Percentiles rank a stretch among this genome's conserved stretches.
phyloP scores from a whole-genome alignment of 257 asterid species.

The Scutellaria galericulata region DNA sequence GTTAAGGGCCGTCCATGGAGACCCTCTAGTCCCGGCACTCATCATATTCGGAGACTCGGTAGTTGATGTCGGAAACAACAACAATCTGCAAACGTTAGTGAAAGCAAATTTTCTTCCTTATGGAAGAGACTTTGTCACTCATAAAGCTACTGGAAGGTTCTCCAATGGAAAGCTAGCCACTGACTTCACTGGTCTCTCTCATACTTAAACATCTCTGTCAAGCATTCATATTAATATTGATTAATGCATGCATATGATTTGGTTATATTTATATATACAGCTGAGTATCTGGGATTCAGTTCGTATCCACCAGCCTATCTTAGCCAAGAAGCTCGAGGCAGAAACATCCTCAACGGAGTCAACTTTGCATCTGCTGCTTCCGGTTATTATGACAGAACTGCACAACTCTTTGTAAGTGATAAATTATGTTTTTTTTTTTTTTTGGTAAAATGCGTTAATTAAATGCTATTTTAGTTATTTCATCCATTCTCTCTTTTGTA shows the following conservation, averaged over 20 bases:
- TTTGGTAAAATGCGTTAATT: no score
- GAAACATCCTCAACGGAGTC: slow-evolving; percentile 58
- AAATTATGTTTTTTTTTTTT: no score
- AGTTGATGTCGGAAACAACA: slow-evolving; percentile 81
- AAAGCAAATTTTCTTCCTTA: slow-evolving; percentile 87
- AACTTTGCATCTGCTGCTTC: slow-evolving; percentile 96
- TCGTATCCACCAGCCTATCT: slow-evolving; percentile 85
- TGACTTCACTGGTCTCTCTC: slow-evolving; percentile 65
- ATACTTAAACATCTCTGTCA: no score
- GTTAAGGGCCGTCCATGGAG: slow-evolving; percentile 42
- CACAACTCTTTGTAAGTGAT: slow-evolving; percentile 57
- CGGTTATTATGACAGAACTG: slow-evolving; percentile 78
- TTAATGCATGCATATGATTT: background rate
- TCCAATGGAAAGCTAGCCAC: slow-evolving; percentile 91
- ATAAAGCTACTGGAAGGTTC: slow-evolving; percentile 86
- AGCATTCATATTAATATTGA: no score
- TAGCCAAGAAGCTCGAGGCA: slow-evolving; percentile 64
- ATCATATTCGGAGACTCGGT: slow-evolving; percentile 85
- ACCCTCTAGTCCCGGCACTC: slow-evolving; percentile 81
- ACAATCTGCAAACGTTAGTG: slow-evolving; percentile 64
- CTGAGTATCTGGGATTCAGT: slow-evolving; percentile 79
- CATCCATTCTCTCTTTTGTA: no score
- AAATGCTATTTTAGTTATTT: no score
- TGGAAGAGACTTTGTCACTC: slow-evolving; percentile 78
- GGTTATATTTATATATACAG: slow-evolving; percentile 37